Evolutionary conservation across 495 filamentous ascomycete genomes (phyloP).

Genomic region (Penicillium pulvis): DNA sequence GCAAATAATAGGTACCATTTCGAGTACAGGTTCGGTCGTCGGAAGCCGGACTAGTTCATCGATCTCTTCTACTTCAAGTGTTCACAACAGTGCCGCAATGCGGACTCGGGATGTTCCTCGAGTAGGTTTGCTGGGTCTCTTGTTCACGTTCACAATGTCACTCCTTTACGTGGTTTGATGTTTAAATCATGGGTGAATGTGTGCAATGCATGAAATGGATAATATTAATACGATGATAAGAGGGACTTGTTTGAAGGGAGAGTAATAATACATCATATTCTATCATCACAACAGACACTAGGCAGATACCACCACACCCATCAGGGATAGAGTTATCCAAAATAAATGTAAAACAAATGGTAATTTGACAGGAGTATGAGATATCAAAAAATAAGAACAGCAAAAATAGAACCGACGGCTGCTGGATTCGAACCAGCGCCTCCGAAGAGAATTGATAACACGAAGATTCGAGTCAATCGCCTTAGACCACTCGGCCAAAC

Average conservation of each 20-base stretch:
- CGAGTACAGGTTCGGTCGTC: background rate
- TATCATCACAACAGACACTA: background rate
- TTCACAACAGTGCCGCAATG: background rate
- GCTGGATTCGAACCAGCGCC: too few species aligned
- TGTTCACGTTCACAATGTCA: background rate
- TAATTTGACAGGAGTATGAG: too few species aligned
- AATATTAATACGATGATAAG: background rate
- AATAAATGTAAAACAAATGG: too few species aligned
- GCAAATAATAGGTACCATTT: background rate
- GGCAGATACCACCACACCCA: too few species aligned
- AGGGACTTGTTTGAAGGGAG: background rate
- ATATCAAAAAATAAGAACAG: too few species aligned
- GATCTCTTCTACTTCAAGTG: background rate
- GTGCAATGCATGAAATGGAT: background rate
- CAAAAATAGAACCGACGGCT: too few species aligned
- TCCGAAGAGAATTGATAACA: too few species aligned
- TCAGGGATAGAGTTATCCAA: too few species aligned
- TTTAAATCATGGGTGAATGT: background rate
- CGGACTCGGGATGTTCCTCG: background rate
- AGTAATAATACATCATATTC: background rate
- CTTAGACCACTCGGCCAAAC: constrained; percentile 27
- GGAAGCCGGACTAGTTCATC: background rate
- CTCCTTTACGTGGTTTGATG: background rate
- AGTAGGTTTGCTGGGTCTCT: background rate
- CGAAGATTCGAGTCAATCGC: constrained; percentile 17